Evolutionary conservation across 1,284 basidiomycete species (phyloP).

Genomic region (Trametes pubescens): DNA sequence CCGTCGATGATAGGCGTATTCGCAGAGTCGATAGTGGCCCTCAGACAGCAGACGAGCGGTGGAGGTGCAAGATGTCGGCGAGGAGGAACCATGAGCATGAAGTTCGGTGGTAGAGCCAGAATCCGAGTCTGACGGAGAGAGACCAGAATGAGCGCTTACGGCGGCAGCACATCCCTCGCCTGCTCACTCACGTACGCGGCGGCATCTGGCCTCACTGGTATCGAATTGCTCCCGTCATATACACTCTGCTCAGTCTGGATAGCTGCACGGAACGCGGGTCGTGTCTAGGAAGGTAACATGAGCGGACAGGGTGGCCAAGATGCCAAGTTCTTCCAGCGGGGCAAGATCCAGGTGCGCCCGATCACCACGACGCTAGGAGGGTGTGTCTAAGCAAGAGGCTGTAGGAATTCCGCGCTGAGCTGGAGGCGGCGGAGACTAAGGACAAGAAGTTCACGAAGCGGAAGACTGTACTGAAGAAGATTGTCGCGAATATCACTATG

Average conservation of each 20-base stretch:
- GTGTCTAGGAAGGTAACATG: conserved; percentile 49
- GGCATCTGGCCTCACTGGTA: conserved; percentile 1
- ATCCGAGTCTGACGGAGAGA: conserved; percentile 2
- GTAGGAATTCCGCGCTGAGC: conserved; percentile 86
- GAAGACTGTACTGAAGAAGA: conserved; percentile 94
- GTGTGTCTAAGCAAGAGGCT: conserved; percentile 28
- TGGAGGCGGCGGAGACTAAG: conserved; percentile 89
- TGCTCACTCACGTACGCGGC: conserved; percentile 15
- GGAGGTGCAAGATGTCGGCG: conserved; percentile 37
- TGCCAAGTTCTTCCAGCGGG: conserved; percentile 90
- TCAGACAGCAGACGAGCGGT: conserved; percentile 41
- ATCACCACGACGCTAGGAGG: conserved; percentile 8
- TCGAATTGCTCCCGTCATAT: conserved; percentile 20
- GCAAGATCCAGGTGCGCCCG: conserved; percentile 84
- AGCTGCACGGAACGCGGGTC: neutral
- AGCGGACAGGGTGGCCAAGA: conserved; percentile 74
- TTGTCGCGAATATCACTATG: conserved; percentile 96
- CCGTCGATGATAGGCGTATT: conserved; percentile 56
- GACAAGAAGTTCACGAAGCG: conserved; percentile 94
- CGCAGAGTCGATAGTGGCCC: conserved; percentile 47
- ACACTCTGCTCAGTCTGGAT: conserved; percentile 8
- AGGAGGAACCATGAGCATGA: conserved; percentile 36
- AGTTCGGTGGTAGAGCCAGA: neutral
- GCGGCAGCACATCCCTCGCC: conserved; percentile 5
- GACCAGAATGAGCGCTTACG: conserved; percentile 18